These are phyloP conservation scores for Holtermanniella nyarrowii DNA, from an alignment of 768 basidiomycete genomes.

Conservation along the genomic window DNA sequence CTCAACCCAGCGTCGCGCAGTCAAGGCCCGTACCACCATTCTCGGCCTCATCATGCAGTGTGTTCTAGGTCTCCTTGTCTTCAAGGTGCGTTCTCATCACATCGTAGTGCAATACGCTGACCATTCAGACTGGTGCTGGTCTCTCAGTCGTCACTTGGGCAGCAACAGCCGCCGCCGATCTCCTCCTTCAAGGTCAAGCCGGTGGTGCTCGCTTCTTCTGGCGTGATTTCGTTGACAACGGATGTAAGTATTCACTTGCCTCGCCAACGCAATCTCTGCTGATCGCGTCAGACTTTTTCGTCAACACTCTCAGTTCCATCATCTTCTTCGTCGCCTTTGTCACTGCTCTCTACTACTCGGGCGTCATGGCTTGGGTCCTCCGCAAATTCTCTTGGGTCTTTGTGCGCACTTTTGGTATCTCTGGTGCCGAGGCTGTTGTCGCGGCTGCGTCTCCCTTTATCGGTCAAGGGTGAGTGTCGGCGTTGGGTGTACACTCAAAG, in stretches of 20 bases:
- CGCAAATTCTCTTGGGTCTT: constrained; percentile 86
- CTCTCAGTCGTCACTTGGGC: constrained; percentile 66
- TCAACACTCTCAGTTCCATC: constrained; percentile 47
- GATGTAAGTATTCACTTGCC: constrained; percentile 50
- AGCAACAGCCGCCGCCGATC: constrained; percentile 67
- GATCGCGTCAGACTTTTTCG: constrained; percentile 16
- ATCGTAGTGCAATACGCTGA: no score
- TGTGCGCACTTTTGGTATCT: constrained; percentile 80
- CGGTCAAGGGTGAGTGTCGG: no score
- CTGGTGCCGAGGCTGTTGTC: constrained; percentile 90
- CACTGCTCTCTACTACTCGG: constrained; percentile 73
- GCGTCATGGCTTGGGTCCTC: constrained; percentile 91
- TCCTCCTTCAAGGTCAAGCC: constrained; percentile 55
- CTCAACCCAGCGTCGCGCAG: constrained; percentile 10
- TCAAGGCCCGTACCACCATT: constrained; percentile 53
- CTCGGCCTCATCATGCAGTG: constrained; percentile 79
- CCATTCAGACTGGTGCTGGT: constrained; percentile 64
- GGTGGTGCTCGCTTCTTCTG: constrained; percentile 81
- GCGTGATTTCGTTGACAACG: constrained; percentile 50
- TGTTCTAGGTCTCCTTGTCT: constrained; percentile 74
- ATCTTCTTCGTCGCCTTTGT: constrained; percentile 92
- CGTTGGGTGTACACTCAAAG: no score
- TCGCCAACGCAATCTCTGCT: constrained; percentile 56
- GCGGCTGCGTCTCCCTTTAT: constrained; percentile 90
- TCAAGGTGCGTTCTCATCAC: no score